A percentile compares a stretch with the other conserved stretches of the same genome.
Conservation (phyloP, 2,329 filamentous ascomycete species). For the Fusarium pilosicola region DNA sequence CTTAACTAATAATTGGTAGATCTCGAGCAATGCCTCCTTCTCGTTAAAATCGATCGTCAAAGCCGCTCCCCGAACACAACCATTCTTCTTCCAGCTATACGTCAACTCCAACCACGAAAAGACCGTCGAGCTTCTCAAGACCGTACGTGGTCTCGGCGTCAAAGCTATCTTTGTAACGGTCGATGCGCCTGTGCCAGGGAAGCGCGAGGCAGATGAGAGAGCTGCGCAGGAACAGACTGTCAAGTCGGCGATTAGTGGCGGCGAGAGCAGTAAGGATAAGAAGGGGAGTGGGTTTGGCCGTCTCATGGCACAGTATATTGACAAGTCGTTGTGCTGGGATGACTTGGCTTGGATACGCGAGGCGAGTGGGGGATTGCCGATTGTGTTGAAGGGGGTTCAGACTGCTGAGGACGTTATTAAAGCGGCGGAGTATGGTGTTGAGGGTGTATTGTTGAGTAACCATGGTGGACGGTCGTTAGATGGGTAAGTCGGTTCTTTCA, state of each 20-base stretch:
- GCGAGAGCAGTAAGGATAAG: conserved; percentile 58
- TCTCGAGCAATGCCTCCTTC: conserved; percentile 42
- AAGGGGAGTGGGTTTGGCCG: conserved; percentile 65
- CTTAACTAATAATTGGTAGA: not conserved
- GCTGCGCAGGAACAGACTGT: conserved; percentile 58
- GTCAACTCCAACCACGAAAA: conserved; percentile 62
- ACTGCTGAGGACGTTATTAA: conserved; percentile 63
- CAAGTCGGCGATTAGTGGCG: conserved; percentile 52
- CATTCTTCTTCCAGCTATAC: conserved; percentile 58
- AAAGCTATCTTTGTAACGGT: conserved; percentile 61
- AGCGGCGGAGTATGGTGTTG: conserved; percentile 59
- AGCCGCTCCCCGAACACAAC: conserved; percentile 27
- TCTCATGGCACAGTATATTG: conserved; percentile 62
- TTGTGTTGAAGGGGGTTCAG: conserved; percentile 68
- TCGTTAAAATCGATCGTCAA: conserved; percentile 37
- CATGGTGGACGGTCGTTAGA: conserved; percentile 68
- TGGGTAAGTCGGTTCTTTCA: conserved; percentile 42
- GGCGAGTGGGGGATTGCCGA: conserved; percentile 54
- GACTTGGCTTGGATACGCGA: conserved; percentile 64
- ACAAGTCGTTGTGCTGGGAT: conserved; percentile 61
- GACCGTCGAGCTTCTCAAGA: conserved; percentile 56
- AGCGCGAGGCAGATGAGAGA: conserved; percentile 67
- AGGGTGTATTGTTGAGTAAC: conserved; percentile 66
- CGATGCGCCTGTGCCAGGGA: conserved; percentile 64
- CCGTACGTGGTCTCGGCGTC: conserved; percentile 58